Base-by-base conservation (phyloP, 371 early-diverging fungal species). In the Mortierella sp. region DNA sequence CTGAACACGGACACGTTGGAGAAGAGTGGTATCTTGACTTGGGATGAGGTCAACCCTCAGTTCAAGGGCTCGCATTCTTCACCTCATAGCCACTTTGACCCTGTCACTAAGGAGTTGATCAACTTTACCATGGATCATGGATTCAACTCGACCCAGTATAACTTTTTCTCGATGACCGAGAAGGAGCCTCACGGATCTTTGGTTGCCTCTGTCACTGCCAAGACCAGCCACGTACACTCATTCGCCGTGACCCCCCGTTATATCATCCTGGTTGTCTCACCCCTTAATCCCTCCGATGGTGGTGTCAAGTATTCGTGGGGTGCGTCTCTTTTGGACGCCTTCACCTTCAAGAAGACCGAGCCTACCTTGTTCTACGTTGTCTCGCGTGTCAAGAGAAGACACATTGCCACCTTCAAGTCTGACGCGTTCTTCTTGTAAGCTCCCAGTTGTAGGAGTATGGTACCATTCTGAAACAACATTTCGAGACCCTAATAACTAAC, bases 1-100 rank as follows among this genome's bases (percentile, higher is more conserved):
- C 84, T 97, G 71, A 96, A 96, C 88, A 91, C 95, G 24, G 92
- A 91, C 75, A 96, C 94, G 71, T 83, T 97, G 77, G 91, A 91
- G n/a, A 95, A 96, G 21, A 87, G 90, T 14, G 93, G 93, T 21
- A 88, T 93, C 6, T 88, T 93, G 44, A 90, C 92, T 27, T 93
- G 93, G 91, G 88, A 90, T 44, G 91, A 92, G 79, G 89, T 96
- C 72, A 95, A 96, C 83, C 90, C 94, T 10, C 88, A 83, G 21
- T 95, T 96, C 84, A 91, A 90, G 81, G 96, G 96, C 8, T 88
- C 91, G 72, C 91, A 92, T 71, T 91, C 95, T 27, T 91, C 92
- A 70, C 94, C 96, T 14, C 95, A 95, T 79, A 90, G 93, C 44
- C 92, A 93, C 77, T 92, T 88, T 70, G 97, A 96, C 86, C 79